Base-by-base conservation (phyloP, 2,329 filamentous ascomycete genomes). In the Colletotrichum sp. region DNA sequence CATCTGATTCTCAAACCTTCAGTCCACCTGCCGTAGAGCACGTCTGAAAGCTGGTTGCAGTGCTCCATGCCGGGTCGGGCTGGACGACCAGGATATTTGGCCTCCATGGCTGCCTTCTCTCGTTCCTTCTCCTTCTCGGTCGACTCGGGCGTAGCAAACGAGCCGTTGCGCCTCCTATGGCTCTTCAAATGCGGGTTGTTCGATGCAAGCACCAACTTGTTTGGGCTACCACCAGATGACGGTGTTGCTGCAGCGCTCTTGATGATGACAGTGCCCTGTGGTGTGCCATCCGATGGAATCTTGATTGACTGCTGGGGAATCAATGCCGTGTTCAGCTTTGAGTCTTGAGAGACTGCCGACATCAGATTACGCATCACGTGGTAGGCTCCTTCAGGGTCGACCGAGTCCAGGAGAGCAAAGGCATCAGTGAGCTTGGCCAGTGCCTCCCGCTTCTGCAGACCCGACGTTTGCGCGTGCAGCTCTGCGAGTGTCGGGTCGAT, bases 321-420 rank as follows among this genome's bases (percentile, higher is more conserved):
- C 74, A 91, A 87, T 2, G 89, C 85, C 7, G 84, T 83, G 78
- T 85, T 88, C 13, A 96, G 88, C 82, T 93, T 95, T 27, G 89
- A 87, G 80, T 96, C 94, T 64, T 90, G 88, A 59, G 94, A 90
- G 63, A 98, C 90, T 72, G 92, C 91, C n/a, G 94, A 90, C 76
- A 98, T 89, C 78, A 98, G 91, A 72, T 92, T 90, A 80, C 93
- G 94, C 81, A 99, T 89, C 19, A 99, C 89, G 79, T 98, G 93
- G 80, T 96, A 97, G 55, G 96, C 92, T 22, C 96, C 96, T 82
- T 98, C 96, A 0, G 96, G 96, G 81, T 99, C 96, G 34, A 96
- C 89, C 60, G 94, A 92, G 83, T 98, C 95, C 36, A 99, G 89
- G 15, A 93, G 90, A 6, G 93, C 94, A 88, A 97, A 98, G 1